Evolutionary conservation across 192 early-diverging fungal species (phyloP), one percentile per base, ranked within the genome.

Genomic region (Entophlyctis luteolus): DNA sequence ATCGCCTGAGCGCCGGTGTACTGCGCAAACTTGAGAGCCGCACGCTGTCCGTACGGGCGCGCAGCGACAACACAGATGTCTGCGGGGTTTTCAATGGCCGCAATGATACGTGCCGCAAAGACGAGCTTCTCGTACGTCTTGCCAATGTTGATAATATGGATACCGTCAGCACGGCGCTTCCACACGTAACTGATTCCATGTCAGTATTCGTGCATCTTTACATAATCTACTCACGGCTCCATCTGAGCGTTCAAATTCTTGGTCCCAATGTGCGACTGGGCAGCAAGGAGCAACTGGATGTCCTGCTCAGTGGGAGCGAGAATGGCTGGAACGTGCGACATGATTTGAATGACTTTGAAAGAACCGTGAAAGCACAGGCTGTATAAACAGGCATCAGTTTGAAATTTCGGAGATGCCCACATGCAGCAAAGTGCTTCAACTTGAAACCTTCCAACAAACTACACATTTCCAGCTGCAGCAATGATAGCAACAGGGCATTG

Each of bases 41-140:
- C 98, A 84, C 98, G 92, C 87, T 98, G 98, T 72, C 96, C 98
- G 77, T 90, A 96, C 66, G 92, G 84, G 79, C 93, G 92, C 77
- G 95, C 89, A 76, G 96, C 94, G 80, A 99, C 93, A 67, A 98
- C 92, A 80, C 88, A 89, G 59, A 99, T 91, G 75, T 99, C 98
- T 49, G 91, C 87, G 62, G 94, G 94, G 88, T 99, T 97, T 85
- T 98, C 96, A 69, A 99, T 91, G 79, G 96, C 88, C 56, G 93
- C 93, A 69, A 99, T 94, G 82, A 98, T 87, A 83, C 98, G 94
- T 68, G 98, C 96, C 73, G 98, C 98, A 62, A 99, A 82, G 42
- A 98, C 86, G 53, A 99, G 79, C 91, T 99, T 99, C 87, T 97
- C 98, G 93, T 95, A 99, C 80, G 98, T 99, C 90, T 99, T 99